Evolutionary conservation across 352 stramenopile species (phyloP), one percentile per base, ranked within the genome.

Genomic region (Nothophytophthora sp.): DNA sequence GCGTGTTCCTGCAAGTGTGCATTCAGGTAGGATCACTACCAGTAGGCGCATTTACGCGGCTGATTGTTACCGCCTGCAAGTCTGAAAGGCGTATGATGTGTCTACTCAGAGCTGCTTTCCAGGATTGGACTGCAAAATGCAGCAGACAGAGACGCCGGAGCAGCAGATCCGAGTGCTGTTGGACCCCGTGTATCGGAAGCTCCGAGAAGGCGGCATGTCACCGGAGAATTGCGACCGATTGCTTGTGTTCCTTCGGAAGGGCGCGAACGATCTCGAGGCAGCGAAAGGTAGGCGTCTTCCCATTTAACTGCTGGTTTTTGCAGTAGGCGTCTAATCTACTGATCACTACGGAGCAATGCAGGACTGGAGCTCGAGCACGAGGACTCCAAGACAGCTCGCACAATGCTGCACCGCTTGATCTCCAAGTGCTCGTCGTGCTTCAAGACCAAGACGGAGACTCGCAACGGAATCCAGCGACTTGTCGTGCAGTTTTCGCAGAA

Each of bases 101-200:
- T 50, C 30, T 20, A 19, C 1, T 8, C 35, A 91, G 78, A 73
- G 77, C 36, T 88, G 65, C 41, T 91, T 76, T 50, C 76, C 83
- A 22, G 76, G 70, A 9, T 55, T 93, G 2, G 76, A 93, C 38
- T 90, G 78, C 55, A 76, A 72, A 27, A 52, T 87, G 27, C 51
- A 54, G 16, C 81, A 81, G 45, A 15, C 27, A 0, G 22, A 42
- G 5, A 39, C 35, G 8, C 23, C 29, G 2, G 62, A 55, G 19
- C 56, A 67, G 35, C 57, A 67, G 16, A 83, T 91, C 16, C 60
- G 73, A 27, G 66, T 93, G 15, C n/a, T 67, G 16, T 39, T 81
- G 18, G 83, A 93, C 28, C 75, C 75, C 1, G 61, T 93, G 28
- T 91, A 83, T 58, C 74, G 75, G 39, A 93, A 93, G 38, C 69